Evolutionary conservation across 129 eudicot genomes (phyloP).

Genomic region (Centella asiatica): DNA sequence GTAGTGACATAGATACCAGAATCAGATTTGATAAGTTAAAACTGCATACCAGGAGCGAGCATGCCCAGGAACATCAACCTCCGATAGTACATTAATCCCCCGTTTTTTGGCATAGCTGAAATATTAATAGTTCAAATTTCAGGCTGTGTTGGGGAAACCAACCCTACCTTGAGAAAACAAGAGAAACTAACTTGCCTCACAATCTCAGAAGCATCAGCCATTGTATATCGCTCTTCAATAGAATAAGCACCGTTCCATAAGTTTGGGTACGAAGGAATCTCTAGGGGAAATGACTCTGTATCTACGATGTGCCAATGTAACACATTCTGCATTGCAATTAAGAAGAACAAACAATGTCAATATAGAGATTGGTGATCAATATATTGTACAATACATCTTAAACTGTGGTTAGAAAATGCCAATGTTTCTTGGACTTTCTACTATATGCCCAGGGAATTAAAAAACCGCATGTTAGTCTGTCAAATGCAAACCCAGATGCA

Average conservation of each 20-base stretch:
- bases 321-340: slow-evolving; percentile 55
- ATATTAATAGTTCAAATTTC: slow-evolving; percentile 3
- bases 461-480: too few relatives aligned
- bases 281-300: slow-evolving; percentile 80
- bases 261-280: slow-evolving; percentile 89
- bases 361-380: neutral
- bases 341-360: too few relatives aligned
- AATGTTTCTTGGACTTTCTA: too few relatives aligned
- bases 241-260: slow-evolving; percentile 95
- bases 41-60: slow-evolving; percentile 96
- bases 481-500: too few relatives aligned
- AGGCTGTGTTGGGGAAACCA: slow-evolving; percentile 14
- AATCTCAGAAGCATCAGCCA: slow-evolving; percentile 81
- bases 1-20: too few relatives aligned
- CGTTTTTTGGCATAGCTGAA: slow-evolving; percentile 78
- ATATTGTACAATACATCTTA: too few relatives aligned
- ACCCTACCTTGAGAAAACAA: slow-evolving; percentile 6
- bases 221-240: slow-evolving; percentile 60
- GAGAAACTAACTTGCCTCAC: slow-evolving; percentile 52
- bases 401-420: too few relatives aligned
- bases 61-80: slow-evolving; percentile 96
- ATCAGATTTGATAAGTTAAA: neutral
- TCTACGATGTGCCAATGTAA: slow-evolving; percentile 99
- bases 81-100: slow-evolving; percentile 86
- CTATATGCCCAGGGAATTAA: too few relatives aligned